Base-by-base conservation (phyloP, 1,284 basidiomycete genomes). In the Singerocomus rubriflavus region DNA sequence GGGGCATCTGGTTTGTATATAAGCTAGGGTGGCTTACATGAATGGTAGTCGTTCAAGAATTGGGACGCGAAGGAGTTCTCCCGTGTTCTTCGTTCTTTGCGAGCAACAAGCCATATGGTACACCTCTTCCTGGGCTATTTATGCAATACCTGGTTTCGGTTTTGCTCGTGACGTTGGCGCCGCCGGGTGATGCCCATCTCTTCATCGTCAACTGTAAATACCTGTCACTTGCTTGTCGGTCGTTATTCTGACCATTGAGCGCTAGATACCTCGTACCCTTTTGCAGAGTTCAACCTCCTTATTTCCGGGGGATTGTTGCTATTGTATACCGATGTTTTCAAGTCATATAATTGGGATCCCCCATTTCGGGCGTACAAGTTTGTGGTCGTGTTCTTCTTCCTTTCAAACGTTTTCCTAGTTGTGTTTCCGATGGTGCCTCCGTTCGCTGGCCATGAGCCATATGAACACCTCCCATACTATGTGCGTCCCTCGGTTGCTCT, bases 181-280 rank as follows among this genome's bases (percentile, higher is more conserved):
- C 84, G 2, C 75, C 82, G 0, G 83, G 85, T 1, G 85, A 88
- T 57, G 82, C 82, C 0, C 88, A 85, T 57, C 71, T 81, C 17
- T 84, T 87, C 64, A 73, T 84, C 60, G 73, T 87, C 46, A 85
- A 78, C 56, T 63, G 84, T 84, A 46, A 58, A 81, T 68, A 4
- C 8, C 33, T 12, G 2, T 42, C 31, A 32, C 21, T 12, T 13
- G n/a, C 13, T 31, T 16, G 25, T 4, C 32, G 10, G 29, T 36
- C 11, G 8, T 25, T 43, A 10, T 13, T 32, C 48, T 54, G 5
- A 65, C 16, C n/a, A 26, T 42, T 12, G 32, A 3, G 21, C 6
- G 21, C 11, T 55, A 84, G 82, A 80, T 30, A 72, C 72, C 4
- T 79, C 78, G 0, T 85, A 84, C 58, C 79, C 78, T 6, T 53